phyloP scores from a whole-genome alignment of 352 stramenopile species.

The Globisporangium nagaii region DNA sequence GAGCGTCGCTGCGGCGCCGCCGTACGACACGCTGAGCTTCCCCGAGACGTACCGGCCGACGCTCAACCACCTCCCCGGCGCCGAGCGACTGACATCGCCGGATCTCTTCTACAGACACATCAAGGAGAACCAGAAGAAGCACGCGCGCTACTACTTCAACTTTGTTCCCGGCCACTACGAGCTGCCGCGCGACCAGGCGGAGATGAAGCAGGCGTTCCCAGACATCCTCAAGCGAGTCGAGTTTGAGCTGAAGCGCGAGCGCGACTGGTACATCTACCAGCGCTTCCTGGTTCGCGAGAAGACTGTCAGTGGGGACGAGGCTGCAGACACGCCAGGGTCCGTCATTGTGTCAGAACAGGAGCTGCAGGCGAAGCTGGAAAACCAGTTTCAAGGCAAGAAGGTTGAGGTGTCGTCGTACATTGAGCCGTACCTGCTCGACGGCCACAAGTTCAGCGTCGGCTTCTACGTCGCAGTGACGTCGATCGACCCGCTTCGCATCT shows the following conservation, averaged over 20 bases:
- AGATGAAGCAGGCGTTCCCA: conserved; percentile 39
- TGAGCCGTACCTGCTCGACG: conserved; percentile 81
- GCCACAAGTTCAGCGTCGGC: conserved; percentile 84
- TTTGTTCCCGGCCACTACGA: conserved; percentile 54
- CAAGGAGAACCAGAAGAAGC: conserved; percentile 29
- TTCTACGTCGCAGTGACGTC: conserved; percentile 86
- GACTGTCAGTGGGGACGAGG: conserved; percentile 27
- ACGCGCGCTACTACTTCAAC: conserved; percentile 65
- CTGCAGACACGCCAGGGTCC: conserved; percentile 11
- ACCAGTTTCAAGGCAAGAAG: conserved; percentile 38
- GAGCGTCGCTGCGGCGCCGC: conserved; percentile 25
- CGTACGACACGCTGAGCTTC: conserved; percentile 35
- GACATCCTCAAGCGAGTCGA: conserved; percentile 41
- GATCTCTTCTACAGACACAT: conserved; percentile 49
- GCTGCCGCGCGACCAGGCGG: conserved; percentile 52
- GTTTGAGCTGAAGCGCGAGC: conserved; percentile 42
- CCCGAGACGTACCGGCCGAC: conserved; percentile 36
- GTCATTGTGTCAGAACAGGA: conserved; percentile 48
- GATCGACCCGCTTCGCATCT: conserved; percentile 78
- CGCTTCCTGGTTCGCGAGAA: conserved; percentile 57
- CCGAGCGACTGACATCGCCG: conserved; percentile 33
- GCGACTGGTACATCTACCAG: conserved; percentile 49
- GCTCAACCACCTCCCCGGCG: conserved; percentile 69
- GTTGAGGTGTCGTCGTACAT: conserved; percentile 74
- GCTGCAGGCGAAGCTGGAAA: conserved; percentile 34